Percentiles rank a stretch among this genome's conserved stretches.
phyloP scores from a whole-genome alignment of 371 early-diverging fungal species.

The Syncephalastrum sp. region DNA sequence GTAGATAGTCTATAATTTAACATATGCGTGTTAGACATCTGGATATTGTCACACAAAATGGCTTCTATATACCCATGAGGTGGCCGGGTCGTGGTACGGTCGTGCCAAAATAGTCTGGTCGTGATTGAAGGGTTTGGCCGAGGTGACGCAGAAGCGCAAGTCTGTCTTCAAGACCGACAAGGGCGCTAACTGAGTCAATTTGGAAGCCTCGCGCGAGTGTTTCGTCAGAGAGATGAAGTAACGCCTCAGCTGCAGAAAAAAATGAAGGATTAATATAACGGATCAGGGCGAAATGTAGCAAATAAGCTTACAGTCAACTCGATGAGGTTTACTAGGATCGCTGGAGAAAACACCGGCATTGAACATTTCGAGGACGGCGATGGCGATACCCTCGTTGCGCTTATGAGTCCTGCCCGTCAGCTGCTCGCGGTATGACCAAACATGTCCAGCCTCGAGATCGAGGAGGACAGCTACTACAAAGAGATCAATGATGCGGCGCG shows the following conservation, averaged over 20 bases:
- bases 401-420: constrained; percentile 52
- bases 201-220: constrained; percentile 72
- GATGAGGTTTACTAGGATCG: constrained; percentile 46
- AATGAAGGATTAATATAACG: neutral
- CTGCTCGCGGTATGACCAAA: constrained; percentile 74
- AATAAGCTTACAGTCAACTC: constrained; percentile 63
- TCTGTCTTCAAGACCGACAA: constrained; percentile 84
- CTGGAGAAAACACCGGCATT: constrained; percentile 73
- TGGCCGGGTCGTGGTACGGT: constrained; percentile 73
- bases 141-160: constrained; percentile 67
- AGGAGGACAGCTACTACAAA: constrained; percentile 85
- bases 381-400: constrained; percentile 84
- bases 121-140: constrained; percentile 51
- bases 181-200: constrained; percentile 69
- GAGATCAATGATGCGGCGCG: constrained; percentile 78
- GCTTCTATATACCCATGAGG: constrained; percentile 58
- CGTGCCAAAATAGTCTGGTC: constrained; percentile 65
- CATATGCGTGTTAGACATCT: neutral
- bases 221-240: constrained; percentile 54
- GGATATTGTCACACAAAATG: constrained; percentile 1
- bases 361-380: constrained; percentile 89
- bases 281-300: neutral
- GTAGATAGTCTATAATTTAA: constrained; percentile 39
- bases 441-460: constrained; percentile 86
- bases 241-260: constrained; percentile 42